A percentile compares a stretch with the other conserved stretches of the same genome.
phyloP scores from a whole-genome alignment of 2,329 filamentous ascomycete genomes.

The Ramularia endophylla region DNA sequence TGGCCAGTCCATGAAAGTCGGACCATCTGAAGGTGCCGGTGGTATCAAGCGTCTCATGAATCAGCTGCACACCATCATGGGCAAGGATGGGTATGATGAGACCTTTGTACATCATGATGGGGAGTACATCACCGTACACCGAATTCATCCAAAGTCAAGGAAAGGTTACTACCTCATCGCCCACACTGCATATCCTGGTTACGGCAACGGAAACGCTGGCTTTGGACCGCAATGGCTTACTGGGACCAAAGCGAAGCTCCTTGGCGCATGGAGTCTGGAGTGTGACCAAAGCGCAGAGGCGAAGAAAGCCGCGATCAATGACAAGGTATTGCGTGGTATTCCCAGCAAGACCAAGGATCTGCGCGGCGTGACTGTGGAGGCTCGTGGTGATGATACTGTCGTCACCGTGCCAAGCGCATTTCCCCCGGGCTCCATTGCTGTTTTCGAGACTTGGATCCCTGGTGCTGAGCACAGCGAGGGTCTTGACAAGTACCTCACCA shows the following conservation, averaged over 20 bases:
- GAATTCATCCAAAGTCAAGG: constrained; percentile 84
- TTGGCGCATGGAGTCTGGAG: constrained; percentile 89
- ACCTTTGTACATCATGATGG: constrained; percentile 96
- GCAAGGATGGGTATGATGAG: constrained; percentile 87
- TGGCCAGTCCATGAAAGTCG: constrained; percentile 51
- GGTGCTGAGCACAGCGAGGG: constrained; percentile 76
- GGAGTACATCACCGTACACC: constrained; percentile 92
- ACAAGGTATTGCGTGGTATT: constrained; percentile 73
- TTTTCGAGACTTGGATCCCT: constrained; percentile 96
- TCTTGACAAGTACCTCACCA: constrained; percentile 79
- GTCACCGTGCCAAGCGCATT: constrained; percentile 79
- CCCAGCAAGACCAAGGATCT: constrained; percentile 74
- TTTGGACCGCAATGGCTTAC: constrained; percentile 73
- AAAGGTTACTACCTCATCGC: constrained; percentile 95
- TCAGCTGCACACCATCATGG: constrained; percentile 92
- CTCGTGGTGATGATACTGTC: constrained; percentile 65
- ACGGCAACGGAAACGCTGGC: constrained; percentile 74
- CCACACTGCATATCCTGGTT: constrained; percentile 90
- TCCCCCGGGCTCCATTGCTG: constrained; percentile 85
- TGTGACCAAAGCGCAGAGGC: constrained; percentile 72
- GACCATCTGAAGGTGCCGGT: constrained; percentile 77
- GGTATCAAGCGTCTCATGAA: constrained; percentile 90
- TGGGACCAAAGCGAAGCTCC: constrained; percentile 76
- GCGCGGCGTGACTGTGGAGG: constrained; percentile 65
- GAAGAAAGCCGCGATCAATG: constrained; percentile 57